phyloP scores from a whole-genome alignment of 495 filamentous ascomycete species.

The Xylaria sp. region DNA sequence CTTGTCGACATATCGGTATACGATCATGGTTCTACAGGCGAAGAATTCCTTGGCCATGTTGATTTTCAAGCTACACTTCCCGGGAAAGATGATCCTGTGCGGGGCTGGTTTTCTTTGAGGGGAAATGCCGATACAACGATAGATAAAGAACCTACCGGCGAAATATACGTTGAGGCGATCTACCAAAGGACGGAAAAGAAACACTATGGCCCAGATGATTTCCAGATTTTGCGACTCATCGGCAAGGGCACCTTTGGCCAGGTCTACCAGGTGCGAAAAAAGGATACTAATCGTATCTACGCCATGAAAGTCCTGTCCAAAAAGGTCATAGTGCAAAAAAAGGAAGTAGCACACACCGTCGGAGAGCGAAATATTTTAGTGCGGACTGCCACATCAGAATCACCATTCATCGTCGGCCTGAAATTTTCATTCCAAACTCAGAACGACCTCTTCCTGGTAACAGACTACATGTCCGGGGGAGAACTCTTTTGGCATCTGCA shows the following conservation, averaged over 20 bases:
- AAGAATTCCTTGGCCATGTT: slow-evolving; percentile 92
- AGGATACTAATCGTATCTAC: slow-evolving; percentile 93
- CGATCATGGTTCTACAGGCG: slow-evolving; percentile 77
- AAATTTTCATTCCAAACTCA: slow-evolving; percentile 99
- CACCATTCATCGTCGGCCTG: slow-evolving; percentile 95
- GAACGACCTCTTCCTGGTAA: slow-evolving; percentile 95
- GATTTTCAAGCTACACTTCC: slow-evolving; percentile 71
- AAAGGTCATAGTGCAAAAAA: slow-evolving; percentile 99
- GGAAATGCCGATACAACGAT: slow-evolving; percentile 61
- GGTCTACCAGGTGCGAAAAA: slow-evolving; percentile 98
- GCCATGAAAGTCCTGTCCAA: slow-evolving; percentile 99
- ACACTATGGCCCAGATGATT: slow-evolving; percentile 96
- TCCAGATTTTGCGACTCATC: slow-evolving; percentile 93
- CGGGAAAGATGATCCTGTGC: slow-evolving; percentile 71
- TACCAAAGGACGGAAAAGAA: slow-evolving; percentile 92
- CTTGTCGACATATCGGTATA: slow-evolving; percentile 95
- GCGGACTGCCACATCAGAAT: slow-evolving; percentile 92
- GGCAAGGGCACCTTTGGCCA: slow-evolving; percentile 99
- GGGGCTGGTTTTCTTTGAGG: slow-evolving; percentile 86
- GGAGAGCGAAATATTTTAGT: slow-evolving; percentile 98
- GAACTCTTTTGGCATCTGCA: slow-evolving; percentile 99
- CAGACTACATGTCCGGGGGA: slow-evolving; percentile 99
- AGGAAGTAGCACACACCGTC: slow-evolving; percentile 95
- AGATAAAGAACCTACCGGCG: slow-evolving; percentile 75
- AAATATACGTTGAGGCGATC: slow-evolving; percentile 83